Conservation (phyloP, 2,329 filamentous ascomycete species). For the Bipolaris zeicola region DNA sequence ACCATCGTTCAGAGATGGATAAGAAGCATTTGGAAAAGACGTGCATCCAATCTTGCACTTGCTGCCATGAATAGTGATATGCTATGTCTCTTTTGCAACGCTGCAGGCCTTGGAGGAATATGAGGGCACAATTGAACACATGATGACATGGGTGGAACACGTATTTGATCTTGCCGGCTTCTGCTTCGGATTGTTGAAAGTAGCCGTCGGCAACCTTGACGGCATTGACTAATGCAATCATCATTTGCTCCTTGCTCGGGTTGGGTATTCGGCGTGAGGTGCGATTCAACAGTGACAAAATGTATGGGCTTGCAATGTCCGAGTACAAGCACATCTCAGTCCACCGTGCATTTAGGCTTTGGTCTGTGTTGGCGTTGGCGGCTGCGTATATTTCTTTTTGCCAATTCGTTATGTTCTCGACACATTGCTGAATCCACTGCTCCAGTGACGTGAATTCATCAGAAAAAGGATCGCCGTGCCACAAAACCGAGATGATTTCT, state of each 20-base stretch:
- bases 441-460: slow-evolving; percentile 31
- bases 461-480: slow-evolving; percentile 40
- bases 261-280: slow-evolving; percentile 34
- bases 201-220: slow-evolving; percentile 44
- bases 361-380: slow-evolving; percentile 37
- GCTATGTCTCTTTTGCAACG: slow-evolving; percentile 42
- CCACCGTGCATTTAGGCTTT: slow-evolving; percentile 35
- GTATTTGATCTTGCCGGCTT: slow-evolving; percentile 46
- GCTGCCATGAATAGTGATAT: slow-evolving; percentile 28
- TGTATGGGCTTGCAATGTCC: slow-evolving; percentile 41
- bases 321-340: slow-evolving; percentile 45
- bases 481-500: slow-evolving; percentile 41
- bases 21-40: slow-evolving; percentile 42
- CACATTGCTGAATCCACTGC: slow-evolving; percentile 38
- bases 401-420: slow-evolving; percentile 38
- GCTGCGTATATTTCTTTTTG: slow-evolving; percentile 37
- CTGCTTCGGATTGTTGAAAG: slow-evolving; percentile 40
- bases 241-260: slow-evolving; percentile 35
- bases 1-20: slow-evolving; percentile 45
- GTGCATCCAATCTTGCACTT: slow-evolving; percentile 40
- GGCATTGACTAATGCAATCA: slow-evolving; percentile 36
- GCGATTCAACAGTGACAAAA: slow-evolving; percentile 39
- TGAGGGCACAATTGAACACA: slow-evolving; percentile 40
- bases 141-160: slow-evolving; percentile 48
- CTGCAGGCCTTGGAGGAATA: slow-evolving; percentile 41